A percentile compares a stretch with the other conserved stretches of the same genome.
These are phyloP conservation scores for Psidium guajava DNA, from an alignment of 345 rosid genomes.

Conservation along the genomic window DNA sequence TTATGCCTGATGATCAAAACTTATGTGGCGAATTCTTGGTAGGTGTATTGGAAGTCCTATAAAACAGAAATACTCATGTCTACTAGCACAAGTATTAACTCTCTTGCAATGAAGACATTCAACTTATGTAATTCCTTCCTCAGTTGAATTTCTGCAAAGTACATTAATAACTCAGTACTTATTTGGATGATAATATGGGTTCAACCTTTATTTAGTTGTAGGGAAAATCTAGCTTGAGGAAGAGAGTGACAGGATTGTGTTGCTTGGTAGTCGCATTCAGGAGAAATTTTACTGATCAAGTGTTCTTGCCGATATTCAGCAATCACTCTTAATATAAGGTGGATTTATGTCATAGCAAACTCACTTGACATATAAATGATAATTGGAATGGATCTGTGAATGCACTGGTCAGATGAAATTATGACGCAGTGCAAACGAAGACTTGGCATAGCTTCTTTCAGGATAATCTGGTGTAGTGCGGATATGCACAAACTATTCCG, in stretches of 20 bases:
- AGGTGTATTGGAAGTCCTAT: background rate
- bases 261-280: background rate
- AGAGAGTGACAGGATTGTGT: background rate
- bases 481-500: background rate
- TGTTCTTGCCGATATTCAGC: background rate
- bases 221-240: background rate
- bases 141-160: background rate
- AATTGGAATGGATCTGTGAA: background rate
- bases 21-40: background rate
- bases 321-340: background rate
- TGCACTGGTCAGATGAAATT: background rate
- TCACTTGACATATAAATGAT: background rate
- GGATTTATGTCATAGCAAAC: background rate
- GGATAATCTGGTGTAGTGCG: background rate
- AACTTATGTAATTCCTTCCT: background rate
- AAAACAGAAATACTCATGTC: background rate
- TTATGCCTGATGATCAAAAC: background rate
- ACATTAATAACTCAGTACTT: background rate
- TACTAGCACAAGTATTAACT: background rate
- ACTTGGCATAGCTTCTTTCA: background rate
- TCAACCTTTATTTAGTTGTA: background rate
- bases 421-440: background rate
- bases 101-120: background rate
- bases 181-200: background rate
- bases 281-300: background rate